phyloP scores from a whole-genome alignment of 805 yeast genomes.

The Metschnikowia lochheadii region DNA sequence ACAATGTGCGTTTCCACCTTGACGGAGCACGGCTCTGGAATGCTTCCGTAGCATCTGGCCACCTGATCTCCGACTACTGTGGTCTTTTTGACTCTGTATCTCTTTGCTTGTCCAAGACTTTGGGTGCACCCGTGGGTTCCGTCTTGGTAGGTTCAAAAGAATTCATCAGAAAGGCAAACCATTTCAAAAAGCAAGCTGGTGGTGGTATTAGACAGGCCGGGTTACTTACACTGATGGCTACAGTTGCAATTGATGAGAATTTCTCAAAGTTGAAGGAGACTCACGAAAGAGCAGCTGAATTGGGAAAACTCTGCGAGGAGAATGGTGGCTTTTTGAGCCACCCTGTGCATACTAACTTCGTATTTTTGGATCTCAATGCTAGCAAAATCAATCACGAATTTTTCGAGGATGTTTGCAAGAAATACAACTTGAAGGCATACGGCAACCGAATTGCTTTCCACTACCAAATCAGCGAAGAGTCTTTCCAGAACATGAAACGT shows the following conservation, averaged over 20 bases:
- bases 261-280: constrained; percentile 28
- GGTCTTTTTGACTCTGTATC: constrained; percentile 40
- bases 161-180: constrained; percentile 40
- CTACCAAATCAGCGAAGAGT: constrained; percentile 31
- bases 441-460: constrained; percentile 30
- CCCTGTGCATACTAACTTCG: constrained; percentile 41
- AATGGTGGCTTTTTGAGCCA: constrained; percentile 29
- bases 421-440: constrained; percentile 12
- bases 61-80: constrained; percentile 37
- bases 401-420: constrained; percentile 22
- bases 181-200: constrained; percentile 41
- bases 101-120: constrained; percentile 38
- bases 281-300: constrained; percentile 33
- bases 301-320: constrained; percentile 29
- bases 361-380: constrained; percentile 33
- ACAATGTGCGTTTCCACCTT: constrained; percentile 35
- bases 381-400: constrained; percentile 27
- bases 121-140: constrained; percentile 44
- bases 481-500: constrained; percentile 25
- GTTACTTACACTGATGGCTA: constrained; percentile 38
- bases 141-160: constrained; percentile 32
- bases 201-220: constrained; percentile 45
- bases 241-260: constrained; percentile 38
- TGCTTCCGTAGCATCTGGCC: constrained; percentile 39
- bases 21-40: constrained; percentile 46